Evolutionary conservation across 2,329 filamentous ascomycete genomes (phyloP).

Genomic region (Fusarium globosum): DNA sequence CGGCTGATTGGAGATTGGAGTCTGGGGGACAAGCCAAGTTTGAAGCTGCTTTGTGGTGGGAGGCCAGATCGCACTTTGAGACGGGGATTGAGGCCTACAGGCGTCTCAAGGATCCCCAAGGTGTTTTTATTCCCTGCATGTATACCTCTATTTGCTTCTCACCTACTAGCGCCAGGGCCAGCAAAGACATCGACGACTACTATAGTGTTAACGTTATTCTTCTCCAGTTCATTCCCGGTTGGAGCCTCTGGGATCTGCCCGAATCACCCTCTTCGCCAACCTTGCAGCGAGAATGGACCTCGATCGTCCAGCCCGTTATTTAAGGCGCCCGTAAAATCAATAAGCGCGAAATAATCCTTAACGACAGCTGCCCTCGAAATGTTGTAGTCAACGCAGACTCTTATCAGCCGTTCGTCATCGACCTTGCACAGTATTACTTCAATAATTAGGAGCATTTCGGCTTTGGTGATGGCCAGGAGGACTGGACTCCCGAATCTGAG

Average conservation of each 20-base stretch:
- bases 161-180: fast-evolving
- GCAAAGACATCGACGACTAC: neutral
- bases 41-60: neutral
- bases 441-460: neutral
- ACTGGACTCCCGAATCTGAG: neutral
- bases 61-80: neutral
- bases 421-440: neutral
- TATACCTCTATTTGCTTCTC: neutral
- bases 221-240: neutral
- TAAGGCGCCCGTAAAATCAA: neutral
- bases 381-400: neutral
- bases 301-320: neutral
- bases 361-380: neutral
- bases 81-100: neutral
- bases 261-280: neutral
- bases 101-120: neutral
- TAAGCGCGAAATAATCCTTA: neutral
- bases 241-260: fast-evolving
- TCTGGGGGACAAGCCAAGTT: neutral
- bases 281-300: neutral
- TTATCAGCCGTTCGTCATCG: neutral
- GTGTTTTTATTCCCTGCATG: neutral
- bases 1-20: neutral
- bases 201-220: neutral
- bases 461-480: neutral